These are phyloP conservation scores for Zygotorulaspora danielsina DNA, from an alignment of 805 yeast genomes.

Conservation along the genomic window DNA sequence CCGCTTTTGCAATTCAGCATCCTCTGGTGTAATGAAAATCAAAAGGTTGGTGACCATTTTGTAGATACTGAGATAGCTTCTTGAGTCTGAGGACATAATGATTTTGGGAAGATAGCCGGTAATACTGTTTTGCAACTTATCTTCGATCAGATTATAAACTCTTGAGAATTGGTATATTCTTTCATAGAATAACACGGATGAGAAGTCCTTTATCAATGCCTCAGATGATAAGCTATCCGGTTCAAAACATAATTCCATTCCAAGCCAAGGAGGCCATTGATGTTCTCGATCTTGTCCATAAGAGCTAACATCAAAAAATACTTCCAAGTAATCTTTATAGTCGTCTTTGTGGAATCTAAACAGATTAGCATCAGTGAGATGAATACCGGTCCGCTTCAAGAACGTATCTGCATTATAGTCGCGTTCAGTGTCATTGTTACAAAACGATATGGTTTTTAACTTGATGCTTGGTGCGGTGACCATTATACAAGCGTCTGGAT, in stretches of 20 bases:
- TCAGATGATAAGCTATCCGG: constrained; percentile 44
- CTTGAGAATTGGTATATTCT: constrained; percentile 45
- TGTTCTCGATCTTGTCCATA: constrained; percentile 53
- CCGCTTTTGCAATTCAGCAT: constrained; percentile 51
- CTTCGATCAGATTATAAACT: constrained; percentile 28
- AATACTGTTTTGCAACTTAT: constrained; percentile 42
- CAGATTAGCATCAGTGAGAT: constrained; percentile 66
- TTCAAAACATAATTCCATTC: constrained; percentile 62
- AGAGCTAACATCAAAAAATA: constrained; percentile 43
- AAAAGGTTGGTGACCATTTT: constrained; percentile 59
- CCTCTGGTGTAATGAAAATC: constrained; percentile 69
- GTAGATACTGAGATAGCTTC: constrained; percentile 65
- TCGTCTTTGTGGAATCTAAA: constrained; percentile 59
- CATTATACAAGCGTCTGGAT: constrained; percentile 55
- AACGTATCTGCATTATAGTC: constrained; percentile 44
- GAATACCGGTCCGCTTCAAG: constrained; percentile 65
- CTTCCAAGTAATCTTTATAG: constrained; percentile 38
- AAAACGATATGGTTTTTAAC: constrained; percentile 61
- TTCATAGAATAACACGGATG: constrained; percentile 59
- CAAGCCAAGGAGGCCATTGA: constrained; percentile 90
- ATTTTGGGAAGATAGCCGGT: constrained; percentile 67
- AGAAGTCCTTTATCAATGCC: constrained; percentile 58
- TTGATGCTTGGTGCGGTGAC: constrained; percentile 73
- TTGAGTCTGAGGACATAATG: constrained; percentile 63
- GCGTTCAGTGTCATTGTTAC: constrained; percentile 42